These are phyloP conservation scores for Ceratocystis alfenasii DNA, from an alignment of 2,329 filamentous ascomycete genomes.

Conservation along the genomic window DNA sequence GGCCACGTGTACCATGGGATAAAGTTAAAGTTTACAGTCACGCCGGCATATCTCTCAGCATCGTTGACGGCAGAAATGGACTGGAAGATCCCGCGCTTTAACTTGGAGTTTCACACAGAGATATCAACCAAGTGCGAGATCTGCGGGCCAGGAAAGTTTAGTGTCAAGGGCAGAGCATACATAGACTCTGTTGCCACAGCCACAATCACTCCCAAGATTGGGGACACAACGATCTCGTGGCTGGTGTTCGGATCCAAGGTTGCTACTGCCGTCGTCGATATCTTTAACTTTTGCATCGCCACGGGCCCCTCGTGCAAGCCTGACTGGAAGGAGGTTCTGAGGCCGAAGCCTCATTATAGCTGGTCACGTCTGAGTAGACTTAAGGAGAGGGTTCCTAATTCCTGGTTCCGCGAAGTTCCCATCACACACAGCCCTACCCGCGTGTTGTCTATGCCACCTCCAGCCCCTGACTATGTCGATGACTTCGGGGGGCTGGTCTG, in stretches of 20 bases:
- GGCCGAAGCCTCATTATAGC: background rate
- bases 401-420: constrained; percentile 4
- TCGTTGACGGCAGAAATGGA: constrained; percentile 1
- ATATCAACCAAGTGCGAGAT: constrained; percentile 9
- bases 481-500: background rate
- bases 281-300: constrained; percentile 12
- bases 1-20: constrained; percentile 9
- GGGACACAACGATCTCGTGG: background rate
- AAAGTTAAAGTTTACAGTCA: background rate
- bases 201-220: constrained; percentile 10
- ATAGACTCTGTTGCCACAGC: background rate
- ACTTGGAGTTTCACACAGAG: background rate
- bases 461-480: constrained; percentile 3
- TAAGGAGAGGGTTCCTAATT: constrained; percentile 10
- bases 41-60: background rate
- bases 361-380: background rate
- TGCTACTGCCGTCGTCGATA: background rate
- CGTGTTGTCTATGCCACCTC: background rate
- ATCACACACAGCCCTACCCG: background rate
- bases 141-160: constrained; percentile 8
- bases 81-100: constrained; percentile 14
- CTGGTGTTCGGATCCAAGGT: background rate
- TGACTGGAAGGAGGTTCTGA: constrained; percentile 8
- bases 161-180: constrained; percentile 2
- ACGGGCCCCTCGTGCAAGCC: constrained; percentile 9